phyloP scores from a whole-genome alignment of 352 stramenopile species.

The Globisporangium spiculum region DNA sequence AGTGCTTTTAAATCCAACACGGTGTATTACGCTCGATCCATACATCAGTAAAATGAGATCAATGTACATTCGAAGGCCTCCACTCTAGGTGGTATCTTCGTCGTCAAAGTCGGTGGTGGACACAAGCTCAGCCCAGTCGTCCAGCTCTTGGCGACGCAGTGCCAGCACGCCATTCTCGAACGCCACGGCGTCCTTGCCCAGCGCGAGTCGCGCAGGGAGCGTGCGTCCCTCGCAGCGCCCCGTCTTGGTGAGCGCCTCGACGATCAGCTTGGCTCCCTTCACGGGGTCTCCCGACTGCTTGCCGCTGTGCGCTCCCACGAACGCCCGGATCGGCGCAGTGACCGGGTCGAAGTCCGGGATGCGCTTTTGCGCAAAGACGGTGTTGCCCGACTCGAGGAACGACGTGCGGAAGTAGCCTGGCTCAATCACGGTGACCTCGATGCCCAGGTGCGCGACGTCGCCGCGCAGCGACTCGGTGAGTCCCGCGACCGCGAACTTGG shows the following conservation, averaged over 20 bases:
- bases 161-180: conserved; percentile 9
- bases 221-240: conserved; percentile 12
- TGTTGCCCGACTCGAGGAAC: conserved; percentile 25
- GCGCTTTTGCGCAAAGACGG: conserved; percentile 17
- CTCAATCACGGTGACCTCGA: conserved; percentile 18
- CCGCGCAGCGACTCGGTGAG: conserved; percentile 32
- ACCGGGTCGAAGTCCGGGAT: conserved; percentile 24
- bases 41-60: too few relatives aligned
- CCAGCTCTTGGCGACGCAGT: conserved; percentile 21
- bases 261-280: conserved; percentile 10
- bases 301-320: background rate
- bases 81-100: background rate
- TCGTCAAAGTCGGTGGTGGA: conserved; percentile 25
- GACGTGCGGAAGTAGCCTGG: conserved; percentile 37
- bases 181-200: background rate
- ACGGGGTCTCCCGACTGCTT: conserved; percentile 15
- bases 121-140: conserved; percentile 25
- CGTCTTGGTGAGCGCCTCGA: conserved; percentile 21
- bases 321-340: conserved; percentile 20
- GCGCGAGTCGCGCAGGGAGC: background rate
- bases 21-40: too few relatives aligned
- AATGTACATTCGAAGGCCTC: too few relatives aligned
- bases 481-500: conserved; percentile 40
- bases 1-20: too few relatives aligned
- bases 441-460: conserved; percentile 29